Conservation (phyloP, 208 protist genomes). For the Acanthamoeba castellanii region DNA sequence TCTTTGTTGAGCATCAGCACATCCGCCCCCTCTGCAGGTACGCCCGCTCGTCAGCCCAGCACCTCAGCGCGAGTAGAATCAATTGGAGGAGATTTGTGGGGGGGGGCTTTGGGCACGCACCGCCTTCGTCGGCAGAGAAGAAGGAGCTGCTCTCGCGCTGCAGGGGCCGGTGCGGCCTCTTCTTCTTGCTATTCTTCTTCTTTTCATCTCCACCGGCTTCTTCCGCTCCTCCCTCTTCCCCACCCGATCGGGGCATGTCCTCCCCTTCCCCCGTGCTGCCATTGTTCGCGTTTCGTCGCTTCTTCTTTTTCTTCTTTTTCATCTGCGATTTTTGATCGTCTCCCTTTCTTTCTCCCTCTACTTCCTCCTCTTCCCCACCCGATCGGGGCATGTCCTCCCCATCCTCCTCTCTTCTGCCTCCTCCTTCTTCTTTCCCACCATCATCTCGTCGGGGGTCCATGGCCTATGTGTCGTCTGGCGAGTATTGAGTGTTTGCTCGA, state of each 20-base stretch:
- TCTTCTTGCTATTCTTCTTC: neutral
- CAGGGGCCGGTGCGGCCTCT: neutral
- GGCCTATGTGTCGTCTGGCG: neutral
- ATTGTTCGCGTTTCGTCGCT: neutral
- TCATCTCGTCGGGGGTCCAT: neutral
- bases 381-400: neutral
- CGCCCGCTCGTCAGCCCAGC: too few relatives aligned
- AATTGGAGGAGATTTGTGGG: neutral
- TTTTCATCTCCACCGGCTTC: neutral
- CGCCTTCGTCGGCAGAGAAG: constrained; percentile 45
- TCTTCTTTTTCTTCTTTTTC: constrained; percentile 27
- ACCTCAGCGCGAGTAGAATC: neutral
- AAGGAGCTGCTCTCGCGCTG: neutral
- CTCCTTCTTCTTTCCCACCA: too few relatives aligned
- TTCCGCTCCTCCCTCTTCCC: neutral
- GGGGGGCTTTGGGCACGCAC: neutral
- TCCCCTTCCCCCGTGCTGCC: neutral
- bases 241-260: neutral
- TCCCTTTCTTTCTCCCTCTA: neutral
- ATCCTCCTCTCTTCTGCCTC: neutral
- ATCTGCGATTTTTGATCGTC: neutral
- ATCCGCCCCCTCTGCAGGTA: constrained; percentile 6
- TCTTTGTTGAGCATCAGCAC: constrained; percentile 59
- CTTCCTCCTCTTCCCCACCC: neutral
- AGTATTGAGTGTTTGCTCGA: neutral